Evolutionary conservation across 1,284 basidiomycete species (phyloP).

Genomic region (Cryptococcus depauperatus): DNA sequence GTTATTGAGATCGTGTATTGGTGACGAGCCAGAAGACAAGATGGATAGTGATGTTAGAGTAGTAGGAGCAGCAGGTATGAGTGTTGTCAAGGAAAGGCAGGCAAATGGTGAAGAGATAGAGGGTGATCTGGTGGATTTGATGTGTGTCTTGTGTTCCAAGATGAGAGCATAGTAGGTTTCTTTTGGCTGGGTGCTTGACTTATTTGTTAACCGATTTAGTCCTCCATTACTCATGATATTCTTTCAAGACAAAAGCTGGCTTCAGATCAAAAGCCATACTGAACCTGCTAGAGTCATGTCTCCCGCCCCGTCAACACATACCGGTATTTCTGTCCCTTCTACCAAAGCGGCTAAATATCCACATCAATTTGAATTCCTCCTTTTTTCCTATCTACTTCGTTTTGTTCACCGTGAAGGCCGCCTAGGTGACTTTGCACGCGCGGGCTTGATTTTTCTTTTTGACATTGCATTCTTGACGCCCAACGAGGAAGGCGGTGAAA

Average conservation of each 20-base stretch:
- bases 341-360: constrained; percentile 16
- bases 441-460: constrained; percentile 84
- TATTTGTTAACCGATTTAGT: constrained; percentile 15
- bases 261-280: constrained; percentile 48
- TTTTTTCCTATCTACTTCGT: constrained; percentile 91
- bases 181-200: neutral
- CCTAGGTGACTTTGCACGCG: constrained; percentile 87
- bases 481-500: constrained; percentile 30
- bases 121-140: constrained; percentile 68
- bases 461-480: constrained; percentile 72
- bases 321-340: constrained; percentile 32
- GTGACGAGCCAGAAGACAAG: constrained; percentile 79
- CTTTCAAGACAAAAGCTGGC: constrained; percentile 70
- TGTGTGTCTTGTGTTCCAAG: constrained; percentile 82
- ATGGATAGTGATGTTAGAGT: constrained; percentile 61
- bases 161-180: constrained; percentile 62
- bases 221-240: constrained; percentile 90
- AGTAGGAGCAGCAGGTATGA: constrained; percentile 71
- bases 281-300: constrained; percentile 47
- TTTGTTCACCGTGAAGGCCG: constrained; percentile 91
- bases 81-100: constrained; percentile 15
- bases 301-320: constrained; percentile 46
- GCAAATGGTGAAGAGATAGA: constrained; percentile 24
- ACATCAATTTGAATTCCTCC: constrained; percentile 73
- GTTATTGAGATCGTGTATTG: constrained; percentile 77